phyloP scores from a whole-genome alignment of 176 grass and related monocot genomes.

The Musa beccarii region DNA sequence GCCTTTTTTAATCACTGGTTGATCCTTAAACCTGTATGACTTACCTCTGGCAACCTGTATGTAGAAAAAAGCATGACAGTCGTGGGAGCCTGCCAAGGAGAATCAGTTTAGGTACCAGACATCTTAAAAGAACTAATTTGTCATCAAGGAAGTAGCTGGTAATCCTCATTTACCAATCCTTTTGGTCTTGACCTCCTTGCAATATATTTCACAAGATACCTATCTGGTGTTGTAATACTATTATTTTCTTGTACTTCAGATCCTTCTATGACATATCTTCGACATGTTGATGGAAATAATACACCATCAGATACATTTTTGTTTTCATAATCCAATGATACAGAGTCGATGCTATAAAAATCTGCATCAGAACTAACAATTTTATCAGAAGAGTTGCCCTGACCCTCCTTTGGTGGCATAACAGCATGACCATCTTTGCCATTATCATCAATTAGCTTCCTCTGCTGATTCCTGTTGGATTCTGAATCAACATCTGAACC shows the following conservation, averaged over 20 bases:
- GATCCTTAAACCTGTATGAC: too few species aligned
- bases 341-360: conserved; percentile 31
- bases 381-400: conserved; percentile 1
- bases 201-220: conserved; percentile 42
- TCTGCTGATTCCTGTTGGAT: background rate
- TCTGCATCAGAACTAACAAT: conserved; percentile 15
- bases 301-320: background rate
- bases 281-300: background rate
- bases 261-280: conserved; percentile 19
- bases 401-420: conserved; percentile 4
- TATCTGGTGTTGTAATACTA: conserved; percentile 14
- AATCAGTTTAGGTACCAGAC: background rate
- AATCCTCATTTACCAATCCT: conserved; percentile 13
- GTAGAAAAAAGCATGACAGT: too few species aligned
- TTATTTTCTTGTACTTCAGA: conserved; percentile 7
- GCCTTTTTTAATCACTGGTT: too few species aligned
- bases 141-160: background rate
- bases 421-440: background rate
- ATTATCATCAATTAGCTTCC: conserved; percentile 4
- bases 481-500: background rate
- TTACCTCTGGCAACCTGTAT: too few species aligned
- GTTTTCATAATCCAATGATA: background rate
- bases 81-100: too few species aligned
- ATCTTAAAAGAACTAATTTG: conserved; percentile 15
- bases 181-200: conserved; percentile 30